These are phyloP conservation scores for Phytophthora colocasiae DNA, from an alignment of 352 stramenopile genomes.

Conservation along the genomic window DNA sequence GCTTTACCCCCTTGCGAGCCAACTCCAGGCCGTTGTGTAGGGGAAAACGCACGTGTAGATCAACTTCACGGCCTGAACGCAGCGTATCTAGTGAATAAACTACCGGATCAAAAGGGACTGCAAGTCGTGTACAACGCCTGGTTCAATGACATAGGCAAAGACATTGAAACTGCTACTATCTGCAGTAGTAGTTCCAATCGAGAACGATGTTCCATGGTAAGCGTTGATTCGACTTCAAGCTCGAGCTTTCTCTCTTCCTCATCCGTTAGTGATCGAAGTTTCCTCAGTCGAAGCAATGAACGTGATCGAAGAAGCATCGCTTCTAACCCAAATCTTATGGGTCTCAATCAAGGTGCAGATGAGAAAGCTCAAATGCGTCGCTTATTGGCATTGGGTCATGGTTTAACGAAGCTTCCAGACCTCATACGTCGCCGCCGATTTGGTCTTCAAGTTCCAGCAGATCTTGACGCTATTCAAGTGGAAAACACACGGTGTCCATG, in stretches of 20 bases:
- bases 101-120: slow-evolving; percentile 27
- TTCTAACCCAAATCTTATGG: slow-evolving; percentile 6
- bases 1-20: slow-evolving; percentile 23
- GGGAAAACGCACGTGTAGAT: slow-evolving; percentile 30
- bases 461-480: slow-evolving; percentile 17
- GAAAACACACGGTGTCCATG: slow-evolving; percentile 28
- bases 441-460: slow-evolving; percentile 24
- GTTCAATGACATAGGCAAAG: slow-evolving; percentile 12
- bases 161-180: not conserved
- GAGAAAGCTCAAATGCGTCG: slow-evolving; percentile 17
- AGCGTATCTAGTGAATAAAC: slow-evolving; percentile 27
- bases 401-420: slow-evolving; percentile 24
- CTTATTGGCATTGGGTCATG: slow-evolving; percentile 20
- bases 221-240: slow-evolving; percentile 1
- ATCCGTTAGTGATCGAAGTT: slow-evolving; percentile 1
- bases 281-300: slow-evolving; percentile 3
- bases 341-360: slow-evolving; percentile 20
- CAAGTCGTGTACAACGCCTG: slow-evolving; percentile 43
- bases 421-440: slow-evolving; percentile 26
- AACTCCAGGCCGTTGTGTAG: slow-evolving; percentile 15
- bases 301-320: not conserved
- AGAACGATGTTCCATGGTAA: not conserved
- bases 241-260: not conserved
- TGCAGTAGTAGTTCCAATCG: not conserved
- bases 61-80: slow-evolving; percentile 42